Percentiles rank a stretch among this genome's conserved stretches.
Conservation (phyloP, 2,329 filamentous ascomycete species). For the Sporothrix sp. region DNA sequence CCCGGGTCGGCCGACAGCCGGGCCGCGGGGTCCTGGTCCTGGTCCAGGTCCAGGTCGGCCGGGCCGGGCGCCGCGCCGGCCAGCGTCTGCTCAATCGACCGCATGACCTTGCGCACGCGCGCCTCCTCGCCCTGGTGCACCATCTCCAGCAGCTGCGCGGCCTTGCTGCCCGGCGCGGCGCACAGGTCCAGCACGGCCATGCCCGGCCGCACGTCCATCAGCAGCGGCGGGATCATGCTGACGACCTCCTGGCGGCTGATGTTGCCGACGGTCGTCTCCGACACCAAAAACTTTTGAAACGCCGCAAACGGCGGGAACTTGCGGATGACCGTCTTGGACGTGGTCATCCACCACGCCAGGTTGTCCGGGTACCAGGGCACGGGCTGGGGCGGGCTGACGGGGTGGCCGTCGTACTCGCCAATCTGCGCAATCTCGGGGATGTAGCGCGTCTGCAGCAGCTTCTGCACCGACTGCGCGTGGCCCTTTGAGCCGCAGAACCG, state of each 20-base stretch:
- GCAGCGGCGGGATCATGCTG: slow-evolving; percentile 94
- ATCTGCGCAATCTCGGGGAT: slow-evolving; percentile 84
- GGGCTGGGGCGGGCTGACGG: slow-evolving; percentile 70
- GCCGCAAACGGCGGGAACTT: slow-evolving; percentile 89
- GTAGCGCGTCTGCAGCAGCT: slow-evolving; percentile 78
- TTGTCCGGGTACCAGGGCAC: slow-evolving; percentile 91
- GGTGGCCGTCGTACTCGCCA: slow-evolving; percentile 68
- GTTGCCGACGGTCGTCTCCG: slow-evolving; percentile 93
- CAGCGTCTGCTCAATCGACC: slow-evolving; percentile 39
- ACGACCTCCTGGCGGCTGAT: slow-evolving; percentile 97
- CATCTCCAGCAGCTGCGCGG: slow-evolving; percentile 89
- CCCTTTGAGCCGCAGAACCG: slow-evolving; percentile 93
- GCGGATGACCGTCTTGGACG: slow-evolving; percentile 88
- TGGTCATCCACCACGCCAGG: slow-evolving; percentile 96
- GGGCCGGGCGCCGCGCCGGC: slow-evolving; percentile 43
- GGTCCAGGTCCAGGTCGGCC: slow-evolving; percentile 30
- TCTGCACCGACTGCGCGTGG: slow-evolving; percentile 85
- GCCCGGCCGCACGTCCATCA: slow-evolving; percentile 83
- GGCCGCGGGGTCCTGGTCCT: slow-evolving; percentile 26
- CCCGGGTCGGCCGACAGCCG: slow-evolving; percentile 49
- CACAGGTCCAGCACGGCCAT: slow-evolving; percentile 95
- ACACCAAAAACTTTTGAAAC: slow-evolving; percentile 96
- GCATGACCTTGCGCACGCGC: slow-evolving; percentile 62
- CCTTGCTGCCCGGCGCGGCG: slow-evolving; percentile 94
- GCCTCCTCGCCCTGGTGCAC: slow-evolving; percentile 88